Percentiles rank a stretch among this genome's conserved stretches.
Conservation (phyloP, 2,329 filamentous ascomycete species). For the Talaromyces islandicus region DNA sequence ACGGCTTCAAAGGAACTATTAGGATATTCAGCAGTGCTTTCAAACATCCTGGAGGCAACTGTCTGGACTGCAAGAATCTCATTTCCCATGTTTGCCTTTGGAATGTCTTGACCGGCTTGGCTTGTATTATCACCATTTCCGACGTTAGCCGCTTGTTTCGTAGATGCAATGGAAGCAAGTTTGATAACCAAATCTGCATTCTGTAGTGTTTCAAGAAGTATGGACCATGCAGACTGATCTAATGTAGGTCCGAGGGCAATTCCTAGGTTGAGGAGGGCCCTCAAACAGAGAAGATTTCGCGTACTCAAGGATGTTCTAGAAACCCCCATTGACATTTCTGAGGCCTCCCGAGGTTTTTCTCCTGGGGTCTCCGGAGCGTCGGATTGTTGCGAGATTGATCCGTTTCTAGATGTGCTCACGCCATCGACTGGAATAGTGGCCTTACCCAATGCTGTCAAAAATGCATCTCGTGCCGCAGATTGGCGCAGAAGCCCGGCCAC, state of each 20-base stretch:
- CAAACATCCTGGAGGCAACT: slow-evolving; percentile 77
- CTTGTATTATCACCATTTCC: slow-evolving; percentile 22
- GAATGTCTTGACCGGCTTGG: slow-evolving; percentile 37
- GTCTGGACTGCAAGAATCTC: slow-evolving; percentile 87
- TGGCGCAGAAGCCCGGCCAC: slow-evolving; percentile 84
- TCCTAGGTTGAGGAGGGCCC: slow-evolving; percentile 88
- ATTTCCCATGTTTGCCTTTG: slow-evolving; percentile 59
- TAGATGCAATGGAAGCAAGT: slow-evolving; percentile 20
- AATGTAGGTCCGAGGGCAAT: slow-evolving; percentile 90
- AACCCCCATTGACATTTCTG: slow-evolving; percentile 33
- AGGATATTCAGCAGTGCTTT: slow-evolving; percentile 87
- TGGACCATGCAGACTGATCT: slow-evolving; percentile 71
- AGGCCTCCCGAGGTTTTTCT: slow-evolving; percentile 23
- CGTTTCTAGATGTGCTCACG: slow-evolving; percentile 11
- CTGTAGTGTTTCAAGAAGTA: slow-evolving; percentile 85
- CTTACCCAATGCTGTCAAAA: slow-evolving; percentile 89
- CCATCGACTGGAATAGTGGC: slow-evolving; percentile 78
- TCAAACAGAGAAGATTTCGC: slow-evolving; percentile 80
- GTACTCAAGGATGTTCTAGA: slow-evolving; percentile 62
- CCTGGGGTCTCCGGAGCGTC: slow-evolving; percentile 19
- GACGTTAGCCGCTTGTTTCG: slow-evolving; percentile 22
- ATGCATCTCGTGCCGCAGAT: slow-evolving; percentile 82
- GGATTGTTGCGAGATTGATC: slow-evolving; percentile 16
- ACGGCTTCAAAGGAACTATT: slow-evolving; percentile 75
- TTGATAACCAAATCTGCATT: slow-evolving; percentile 83